phyloP scores from a whole-genome alignment of 164 flowering plant genomes.

The Stephania yunnanensis region DNA sequence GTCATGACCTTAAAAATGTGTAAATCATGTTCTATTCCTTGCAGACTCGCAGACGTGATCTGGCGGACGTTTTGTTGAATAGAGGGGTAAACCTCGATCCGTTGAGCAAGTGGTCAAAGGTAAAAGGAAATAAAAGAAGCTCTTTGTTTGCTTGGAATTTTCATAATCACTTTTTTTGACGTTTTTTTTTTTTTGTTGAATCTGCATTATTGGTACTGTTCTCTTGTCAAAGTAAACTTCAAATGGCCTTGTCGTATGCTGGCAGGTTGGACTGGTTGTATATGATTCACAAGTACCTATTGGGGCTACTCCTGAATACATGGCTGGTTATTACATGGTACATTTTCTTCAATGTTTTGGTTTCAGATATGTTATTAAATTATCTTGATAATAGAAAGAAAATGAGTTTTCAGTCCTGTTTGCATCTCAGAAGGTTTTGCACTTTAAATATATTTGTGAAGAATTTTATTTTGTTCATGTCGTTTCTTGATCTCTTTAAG shows the following conservation, averaged over 20 bases:
- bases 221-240: background rate
- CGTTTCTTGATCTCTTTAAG: background rate
- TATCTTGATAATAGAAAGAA: background rate
- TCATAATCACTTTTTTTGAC: too few species aligned
- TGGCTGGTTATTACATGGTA: slow-evolving; percentile 99
- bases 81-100: slow-evolving; percentile 94
- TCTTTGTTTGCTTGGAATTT: background rate
- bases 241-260: slow-evolving; percentile 3
- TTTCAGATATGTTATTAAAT: background rate
- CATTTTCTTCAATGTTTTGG: background rate
- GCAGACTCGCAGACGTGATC: slow-evolving; percentile 83
- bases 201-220: background rate
- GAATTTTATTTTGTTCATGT: background rate
- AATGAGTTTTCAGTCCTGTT: background rate
- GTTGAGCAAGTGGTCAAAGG: slow-evolving; percentile 97
- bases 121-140: slow-evolving; percentile 18
- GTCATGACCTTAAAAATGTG: too few species aligned
- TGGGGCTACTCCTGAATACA: slow-evolving; percentile 98
- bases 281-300: slow-evolving; percentile 97
- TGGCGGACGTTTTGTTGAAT: slow-evolving; percentile 83
- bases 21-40: slow-evolving; percentile 4
- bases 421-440: background rate
- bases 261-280: slow-evolving; percentile 91
- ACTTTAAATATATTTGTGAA: background rate
- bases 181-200: background rate